A percentile compares a stretch with the other conserved stretches of the same genome.
These are phyloP conservation scores for Sporothrix protearum DNA, from an alignment of 2,329 filamentous ascomycete species.

Conservation along the genomic window DNA sequence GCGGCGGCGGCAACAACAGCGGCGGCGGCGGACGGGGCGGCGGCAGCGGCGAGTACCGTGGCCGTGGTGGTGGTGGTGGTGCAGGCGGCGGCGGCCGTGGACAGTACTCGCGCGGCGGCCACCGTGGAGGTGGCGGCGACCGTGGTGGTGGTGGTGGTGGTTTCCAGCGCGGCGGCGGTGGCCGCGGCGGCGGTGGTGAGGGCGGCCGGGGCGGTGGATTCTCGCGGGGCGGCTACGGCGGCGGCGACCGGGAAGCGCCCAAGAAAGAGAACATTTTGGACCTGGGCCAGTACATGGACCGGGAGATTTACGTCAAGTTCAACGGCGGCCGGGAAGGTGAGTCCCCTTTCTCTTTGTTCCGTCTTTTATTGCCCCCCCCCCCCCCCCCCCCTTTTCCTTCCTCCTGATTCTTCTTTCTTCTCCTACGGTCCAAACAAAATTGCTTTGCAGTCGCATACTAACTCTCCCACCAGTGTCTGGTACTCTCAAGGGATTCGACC, in stretches of 20 bases:
- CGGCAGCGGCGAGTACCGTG: constrained; percentile 16
- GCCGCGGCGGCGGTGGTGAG: constrained; percentile 35
- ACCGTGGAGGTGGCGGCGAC: constrained; percentile 47
- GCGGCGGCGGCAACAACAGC: constrained; percentile 20
- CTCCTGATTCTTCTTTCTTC: too few relatives aligned
- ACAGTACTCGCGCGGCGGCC: constrained; percentile 26
- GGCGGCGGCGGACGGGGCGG: constrained; percentile 19
- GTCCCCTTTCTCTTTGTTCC: too few relatives aligned
- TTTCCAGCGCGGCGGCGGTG: constrained; percentile 39
- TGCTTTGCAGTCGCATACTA: too few relatives aligned
- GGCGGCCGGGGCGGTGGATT: constrained; percentile 23
- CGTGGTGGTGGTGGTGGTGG: constrained; percentile 45
- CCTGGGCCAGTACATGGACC: constrained; percentile 93
- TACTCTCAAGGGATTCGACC: constrained; percentile 90
- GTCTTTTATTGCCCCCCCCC: too few relatives aligned
- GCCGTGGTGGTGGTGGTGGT: constrained; percentile 15
- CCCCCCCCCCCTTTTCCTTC: background rate
- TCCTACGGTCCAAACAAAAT: too few relatives aligned
- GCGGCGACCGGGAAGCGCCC: constrained; percentile 62
- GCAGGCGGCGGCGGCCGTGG: constrained; percentile 14
- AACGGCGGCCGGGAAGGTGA: constrained; percentile 87
- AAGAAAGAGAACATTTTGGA: constrained; percentile 99
- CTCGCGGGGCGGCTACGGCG: constrained; percentile 19
- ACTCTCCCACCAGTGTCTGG: constrained; percentile 69
- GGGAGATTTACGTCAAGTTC: constrained; percentile 92